Conservation (phyloP, 768 basidiomycete species). For the Mycena galopus region DNA sequence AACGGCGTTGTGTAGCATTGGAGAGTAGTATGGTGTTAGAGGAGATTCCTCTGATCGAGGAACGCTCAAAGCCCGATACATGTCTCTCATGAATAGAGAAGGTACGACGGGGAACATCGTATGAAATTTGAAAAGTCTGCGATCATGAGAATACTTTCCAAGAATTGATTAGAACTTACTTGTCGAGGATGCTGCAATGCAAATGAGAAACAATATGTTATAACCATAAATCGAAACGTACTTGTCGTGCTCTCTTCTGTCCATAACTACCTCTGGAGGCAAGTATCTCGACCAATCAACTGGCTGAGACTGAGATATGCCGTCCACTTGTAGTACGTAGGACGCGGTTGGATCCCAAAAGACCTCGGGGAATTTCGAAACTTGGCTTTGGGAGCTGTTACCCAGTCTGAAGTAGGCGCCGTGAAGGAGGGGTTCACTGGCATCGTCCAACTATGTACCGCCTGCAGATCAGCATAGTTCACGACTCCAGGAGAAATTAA, state of each 20-base stretch:
- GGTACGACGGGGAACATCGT: slow-evolving; percentile 56
- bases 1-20: slow-evolving; percentile 65
- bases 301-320: slow-evolving; percentile 8
- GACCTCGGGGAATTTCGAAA: neutral
- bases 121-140: slow-evolving; percentile 56
- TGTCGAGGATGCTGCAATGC: slow-evolving; percentile 47
- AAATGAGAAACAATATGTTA: slow-evolving; percentile 20
- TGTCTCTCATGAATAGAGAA: slow-evolving; percentile 55
- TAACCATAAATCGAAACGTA: neutral
- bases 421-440: slow-evolving; percentile 10
- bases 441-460: slow-evolving; percentile 34
- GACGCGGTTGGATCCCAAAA: slow-evolving; percentile 13
- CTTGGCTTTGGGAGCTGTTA: slow-evolving; percentile 26
- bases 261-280: slow-evolving; percentile 14
- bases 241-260: slow-evolving; percentile 38
- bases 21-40: slow-evolving; percentile 61
- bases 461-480: too few relatives aligned
- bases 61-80: slow-evolving; percentile 51
- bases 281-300: slow-evolving; percentile 38
- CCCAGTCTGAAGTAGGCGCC: slow-evolving; percentile 14
- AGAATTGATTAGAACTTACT: too few relatives aligned
- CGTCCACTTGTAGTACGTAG: slow-evolving; percentile 33
- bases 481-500: neutral
- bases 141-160: too few relatives aligned
- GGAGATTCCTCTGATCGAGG: slow-evolving; percentile 41